Conservation (phyloP, 2,329 filamentous ascomycete genomes). For the Aspergillus brasiliensis region DNA sequence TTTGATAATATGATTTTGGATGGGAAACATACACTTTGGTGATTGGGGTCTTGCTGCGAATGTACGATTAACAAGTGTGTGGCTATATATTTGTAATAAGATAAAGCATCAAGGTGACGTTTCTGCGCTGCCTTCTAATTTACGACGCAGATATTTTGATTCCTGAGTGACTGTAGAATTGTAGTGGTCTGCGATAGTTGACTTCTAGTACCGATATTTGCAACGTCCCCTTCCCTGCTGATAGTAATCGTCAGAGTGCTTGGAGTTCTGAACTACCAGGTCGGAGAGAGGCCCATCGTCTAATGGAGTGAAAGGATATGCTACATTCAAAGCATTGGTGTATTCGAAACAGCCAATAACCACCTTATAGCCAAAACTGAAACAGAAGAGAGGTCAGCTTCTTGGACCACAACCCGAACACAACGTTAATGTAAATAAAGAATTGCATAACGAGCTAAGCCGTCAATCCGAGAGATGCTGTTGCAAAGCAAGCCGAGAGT, state of each 20-base stretch:
- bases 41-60: neutral
- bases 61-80: neutral
- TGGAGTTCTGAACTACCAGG: too few relatives aligned
- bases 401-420: neutral
- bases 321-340: too few relatives aligned
- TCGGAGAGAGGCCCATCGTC: too few relatives aligned
- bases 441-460: neutral
- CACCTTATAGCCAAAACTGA: too few relatives aligned
- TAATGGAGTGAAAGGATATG: too few relatives aligned
- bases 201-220: too few relatives aligned
- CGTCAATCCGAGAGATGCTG: too few relatives aligned
- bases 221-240: too few relatives aligned
- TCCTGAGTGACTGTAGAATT: neutral
- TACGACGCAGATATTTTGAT: neutral
- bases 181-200: neutral
- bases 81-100: neutral
- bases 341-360: too few relatives aligned
- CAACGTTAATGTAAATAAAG: neutral
- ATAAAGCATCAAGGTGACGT: neutral
- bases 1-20: neutral
- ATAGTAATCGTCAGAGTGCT: too few relatives aligned
- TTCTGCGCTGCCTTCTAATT: neutral
- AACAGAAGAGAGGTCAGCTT: neutral
- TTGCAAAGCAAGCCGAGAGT: too few relatives aligned
- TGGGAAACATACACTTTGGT: neutral